These are phyloP conservation scores for Myxozyma neotropica DNA, from an alignment of 805 yeast species.

Conservation along the genomic window DNA sequence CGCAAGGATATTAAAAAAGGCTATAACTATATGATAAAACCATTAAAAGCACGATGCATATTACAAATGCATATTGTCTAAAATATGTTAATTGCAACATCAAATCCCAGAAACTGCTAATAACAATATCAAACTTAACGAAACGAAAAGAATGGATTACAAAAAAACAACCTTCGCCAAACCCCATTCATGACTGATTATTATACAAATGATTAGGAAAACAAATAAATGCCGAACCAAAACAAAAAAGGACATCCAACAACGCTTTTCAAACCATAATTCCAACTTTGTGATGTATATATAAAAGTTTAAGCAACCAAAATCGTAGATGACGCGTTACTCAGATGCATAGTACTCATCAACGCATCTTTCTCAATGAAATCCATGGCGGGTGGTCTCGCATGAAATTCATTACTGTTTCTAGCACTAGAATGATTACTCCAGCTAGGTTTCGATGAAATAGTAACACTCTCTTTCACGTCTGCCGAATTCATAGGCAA, in stretches of 20 bases:
- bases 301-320: conserved; percentile 12
- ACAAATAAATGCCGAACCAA: not conserved
- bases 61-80: too few relatives aligned
- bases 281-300: too few relatives aligned
- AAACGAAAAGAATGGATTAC: not conserved
- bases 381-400: not conserved
- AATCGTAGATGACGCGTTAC: conserved; percentile 7
- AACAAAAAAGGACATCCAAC: too few relatives aligned
- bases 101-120: not conserved
- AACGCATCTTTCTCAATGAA: conserved; percentile 7
- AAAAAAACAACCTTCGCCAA: conserved; percentile 8
- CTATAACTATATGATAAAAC: too few relatives aligned
- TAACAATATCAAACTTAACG: not conserved
- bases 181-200: conserved; percentile 9
- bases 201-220: not conserved
- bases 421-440: conserved; percentile 15
- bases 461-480: conserved; percentile 12
- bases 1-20: too few relatives aligned
- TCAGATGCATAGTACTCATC: not conserved
- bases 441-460: not conserved
- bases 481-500: conserved; percentile 23
- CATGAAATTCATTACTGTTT: conserved; percentile 6
- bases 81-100: not conserved
- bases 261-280: too few relatives aligned
- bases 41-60: too few relatives aligned